These are phyloP conservation scores for Trichoderma polysporum DNA, from an alignment of 2,329 filamentous ascomycete species.

Conservation along the genomic window DNA sequence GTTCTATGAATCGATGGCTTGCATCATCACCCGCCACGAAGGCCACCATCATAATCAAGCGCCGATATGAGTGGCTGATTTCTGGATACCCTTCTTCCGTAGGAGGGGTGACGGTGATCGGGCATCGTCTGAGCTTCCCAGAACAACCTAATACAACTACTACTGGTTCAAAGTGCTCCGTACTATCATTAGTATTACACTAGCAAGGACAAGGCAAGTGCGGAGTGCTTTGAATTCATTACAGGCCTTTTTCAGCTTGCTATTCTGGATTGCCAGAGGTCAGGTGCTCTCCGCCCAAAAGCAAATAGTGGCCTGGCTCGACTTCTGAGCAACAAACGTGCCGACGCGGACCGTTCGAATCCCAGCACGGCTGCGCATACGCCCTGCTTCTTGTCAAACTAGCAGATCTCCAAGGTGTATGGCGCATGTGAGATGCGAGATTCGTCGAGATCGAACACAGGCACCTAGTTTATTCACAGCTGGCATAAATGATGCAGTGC, in stretches of 20 bases:
- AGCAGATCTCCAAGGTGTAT: constrained; percentile 11
- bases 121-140: constrained; percentile 12
- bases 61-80: neutral
- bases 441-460: neutral
- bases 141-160: neutral
- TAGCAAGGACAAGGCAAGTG: neutral
- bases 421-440: constrained; percentile 1
- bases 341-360: constrained; percentile 5
- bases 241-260: neutral
- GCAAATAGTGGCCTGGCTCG: neutral
- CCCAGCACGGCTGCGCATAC: constrained; percentile 1
- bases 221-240: neutral
- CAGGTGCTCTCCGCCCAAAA: neutral
- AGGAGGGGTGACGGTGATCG: neutral
- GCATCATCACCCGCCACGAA: constrained; percentile 20
- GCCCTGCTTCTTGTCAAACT: constrained; percentile 11
- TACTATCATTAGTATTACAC: neutral
- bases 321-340: neutral
- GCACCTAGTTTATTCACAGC: neutral
- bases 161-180: neutral
- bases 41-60: neutral
- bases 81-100: neutral
- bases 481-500: neutral
- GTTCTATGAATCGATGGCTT: constrained; percentile 19
- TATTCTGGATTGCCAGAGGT: neutral